phyloP scores from a whole-genome alignment of 2,329 filamentous ascomycete species.

The Diplodia scrobiculata region DNA sequence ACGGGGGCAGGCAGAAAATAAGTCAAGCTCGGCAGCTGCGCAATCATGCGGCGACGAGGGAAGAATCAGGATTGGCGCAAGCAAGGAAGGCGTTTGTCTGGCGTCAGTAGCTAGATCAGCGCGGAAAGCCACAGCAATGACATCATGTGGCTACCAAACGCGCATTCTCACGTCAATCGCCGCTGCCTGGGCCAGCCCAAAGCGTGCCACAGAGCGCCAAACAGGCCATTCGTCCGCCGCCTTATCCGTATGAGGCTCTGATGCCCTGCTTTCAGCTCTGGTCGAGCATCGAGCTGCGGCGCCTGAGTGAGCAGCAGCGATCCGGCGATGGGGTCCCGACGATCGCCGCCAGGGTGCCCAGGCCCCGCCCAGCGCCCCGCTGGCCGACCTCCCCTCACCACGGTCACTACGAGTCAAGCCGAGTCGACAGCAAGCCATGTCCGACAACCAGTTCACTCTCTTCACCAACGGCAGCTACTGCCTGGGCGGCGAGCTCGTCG shows the following conservation, averaged over 20 bases:
- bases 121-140: slow-evolving; percentile 12
- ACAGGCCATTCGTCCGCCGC: neutral
- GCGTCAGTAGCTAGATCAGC: slow-evolving; percentile 9
- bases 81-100: neutral
- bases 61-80: slow-evolving; percentile 23
- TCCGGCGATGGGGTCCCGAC: slow-evolving; percentile 10
- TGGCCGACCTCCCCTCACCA: neutral
- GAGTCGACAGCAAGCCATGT: slow-evolving; percentile 35
- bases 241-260: neutral
- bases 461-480: slow-evolving; percentile 53
- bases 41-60: neutral
- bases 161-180: slow-evolving; percentile 11
- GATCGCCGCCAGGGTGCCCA: slow-evolving; percentile 17
- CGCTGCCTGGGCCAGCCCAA: neutral
- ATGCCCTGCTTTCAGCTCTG: too few relatives aligned
- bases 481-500: slow-evolving; percentile 48
- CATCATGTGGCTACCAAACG: slow-evolving; percentile 27
- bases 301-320: neutral
- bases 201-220: neutral
- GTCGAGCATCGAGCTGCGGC: too few relatives aligned
- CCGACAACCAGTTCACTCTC: slow-evolving; percentile 48
- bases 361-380: slow-evolving; percentile 17
- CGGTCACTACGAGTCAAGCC: slow-evolving; percentile 16
- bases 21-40: neutral
- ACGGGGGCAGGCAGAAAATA: neutral